Evolutionary conservation across 2,329 filamentous ascomycete genomes (phyloP).

Genomic region (Fusarium brevicatenulatum): DNA sequence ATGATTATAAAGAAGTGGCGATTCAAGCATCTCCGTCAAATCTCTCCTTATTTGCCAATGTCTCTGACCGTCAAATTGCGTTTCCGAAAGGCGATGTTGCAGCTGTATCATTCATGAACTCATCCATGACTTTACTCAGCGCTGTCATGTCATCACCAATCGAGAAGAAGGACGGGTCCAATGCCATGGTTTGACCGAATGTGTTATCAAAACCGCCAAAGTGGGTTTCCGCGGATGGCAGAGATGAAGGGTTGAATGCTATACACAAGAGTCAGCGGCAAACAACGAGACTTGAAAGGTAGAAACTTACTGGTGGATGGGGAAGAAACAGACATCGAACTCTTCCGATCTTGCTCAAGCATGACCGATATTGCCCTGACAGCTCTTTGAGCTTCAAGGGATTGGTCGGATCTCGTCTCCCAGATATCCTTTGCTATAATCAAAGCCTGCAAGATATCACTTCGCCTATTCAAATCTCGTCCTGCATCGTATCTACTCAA

Average conservation of each 20-base stretch:
- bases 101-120: constrained; percentile 6
- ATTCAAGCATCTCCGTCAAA: not conserved
- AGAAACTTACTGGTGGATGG: not conserved
- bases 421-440: not conserved
- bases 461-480: not conserved
- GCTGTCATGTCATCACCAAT: not conserved
- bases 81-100: not conserved
- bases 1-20: not conserved
- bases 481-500: constrained; percentile 5
- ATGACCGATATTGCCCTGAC: constrained; percentile 7
- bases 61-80: not conserved
- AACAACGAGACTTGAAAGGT: not conserved
- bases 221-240: not conserved
- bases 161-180: constrained; percentile 22
- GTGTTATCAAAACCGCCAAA: constrained; percentile 14
- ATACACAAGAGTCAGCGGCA: not conserved
- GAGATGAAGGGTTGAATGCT: not conserved
- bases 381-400: constrained; percentile 10
- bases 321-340: not conserved
- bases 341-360: not conserved
- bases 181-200: constrained; percentile 19
- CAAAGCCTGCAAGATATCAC: constrained; percentile 12
- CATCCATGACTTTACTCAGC: constrained; percentile 11
- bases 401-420: not conserved
- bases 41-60: too few species aligned